Evolutionary conservation across 768 basidiomycete genomes (phyloP), one percentile per base, ranked within the genome.

Genomic region (Rhizopogon vesiculosus): DNA sequence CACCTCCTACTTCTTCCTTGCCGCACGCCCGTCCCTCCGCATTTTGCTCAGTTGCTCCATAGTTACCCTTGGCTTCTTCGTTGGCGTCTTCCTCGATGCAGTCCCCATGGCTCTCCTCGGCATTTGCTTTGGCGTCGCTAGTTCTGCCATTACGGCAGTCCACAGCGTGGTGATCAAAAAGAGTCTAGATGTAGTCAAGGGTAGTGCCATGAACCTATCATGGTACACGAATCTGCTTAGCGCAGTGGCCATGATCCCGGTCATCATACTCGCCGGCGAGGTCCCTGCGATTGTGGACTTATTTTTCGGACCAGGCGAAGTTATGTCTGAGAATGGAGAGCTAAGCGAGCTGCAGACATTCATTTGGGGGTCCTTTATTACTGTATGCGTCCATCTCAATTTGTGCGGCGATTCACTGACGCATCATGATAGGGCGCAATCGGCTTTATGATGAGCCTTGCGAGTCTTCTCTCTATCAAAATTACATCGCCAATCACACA

Each of bases 401-500:
- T 45, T 35, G 43, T 31, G 25, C 43, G 7, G 45, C 51, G 38
- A 25, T 55, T 33, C 2, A 29, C 15, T 64, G 25, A 63, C 33
- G 8, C 1, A n/a, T 16, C 25, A 19, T 41, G 28, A 7, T 54
- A 93, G 91, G 94, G 94, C 33, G 74, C 81, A 16, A 74, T 97
- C 51, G 95, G 95, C 9, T 98, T 97, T 80, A 73, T 95, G 62
- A 97, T 98, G 84, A 92, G 89, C 72, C 82, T 98, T 53, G 94
- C 95, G 9, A 92, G 91, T 59, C 75, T 95, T 58, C 78, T 98
- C 31, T 94, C 91, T 25, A 97, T 98, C 78, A 95, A 98, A 70
- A 90, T 98, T 58, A 98, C 95, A 7, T 96, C 93, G 1, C 95
- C 95, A 13, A 93, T 98, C 68, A 95, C 95, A 2, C 95, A 98